Evolutionary conservation across 352 stramenopile species (phyloP).

Genomic region (Phytophthora kernoviae): DNA sequence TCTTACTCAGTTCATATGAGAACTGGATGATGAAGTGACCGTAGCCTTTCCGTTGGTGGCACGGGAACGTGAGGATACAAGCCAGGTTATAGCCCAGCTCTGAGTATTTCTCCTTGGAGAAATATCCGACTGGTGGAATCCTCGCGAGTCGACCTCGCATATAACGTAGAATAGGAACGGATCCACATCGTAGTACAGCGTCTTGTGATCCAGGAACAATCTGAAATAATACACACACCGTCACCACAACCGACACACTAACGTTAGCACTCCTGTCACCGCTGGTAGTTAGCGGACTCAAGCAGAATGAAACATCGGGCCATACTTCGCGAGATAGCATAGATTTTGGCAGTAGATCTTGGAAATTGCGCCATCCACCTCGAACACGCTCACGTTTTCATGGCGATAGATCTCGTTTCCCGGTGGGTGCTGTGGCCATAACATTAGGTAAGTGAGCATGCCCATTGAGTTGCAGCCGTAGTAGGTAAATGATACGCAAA

Average conservation of each 20-base stretch:
- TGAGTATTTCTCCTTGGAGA: slow-evolving; percentile 99
- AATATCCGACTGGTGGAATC: slow-evolving; percentile 98
- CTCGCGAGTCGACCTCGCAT: slow-evolving; percentile 92
- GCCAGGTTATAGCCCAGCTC: slow-evolving; percentile 99
- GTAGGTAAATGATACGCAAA: neutral
- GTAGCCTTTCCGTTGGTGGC: slow-evolving; percentile 98
- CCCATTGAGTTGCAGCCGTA: neutral
- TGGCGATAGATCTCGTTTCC: slow-evolving; percentile 95
- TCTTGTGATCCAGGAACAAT: slow-evolving; percentile 99
- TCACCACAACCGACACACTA: neutral
- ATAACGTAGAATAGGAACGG: slow-evolving; percentile 99
- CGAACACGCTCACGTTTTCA: slow-evolving; percentile 96
- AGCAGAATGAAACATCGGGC: neutral
- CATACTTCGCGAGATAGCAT: slow-evolving; percentile 97
- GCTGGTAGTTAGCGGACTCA: neutral
- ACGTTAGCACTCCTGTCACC: neutral
- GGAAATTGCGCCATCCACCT: slow-evolving; percentile 96
- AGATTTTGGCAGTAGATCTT: slow-evolving; percentile 99
- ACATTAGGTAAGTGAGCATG: neutral
- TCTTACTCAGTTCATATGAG: slow-evolving; percentile 99
- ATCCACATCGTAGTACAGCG: slow-evolving; percentile 99
- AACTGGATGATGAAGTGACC: slow-evolving; percentile 99
- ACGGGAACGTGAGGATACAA: slow-evolving; percentile 99
- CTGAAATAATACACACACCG: slow-evolving; percentile 21
- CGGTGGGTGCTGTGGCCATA: slow-evolving; percentile 59